Base-by-base conservation (phyloP, 2,329 filamentous ascomycete genomes). In the Alternaria sp. region DNA sequence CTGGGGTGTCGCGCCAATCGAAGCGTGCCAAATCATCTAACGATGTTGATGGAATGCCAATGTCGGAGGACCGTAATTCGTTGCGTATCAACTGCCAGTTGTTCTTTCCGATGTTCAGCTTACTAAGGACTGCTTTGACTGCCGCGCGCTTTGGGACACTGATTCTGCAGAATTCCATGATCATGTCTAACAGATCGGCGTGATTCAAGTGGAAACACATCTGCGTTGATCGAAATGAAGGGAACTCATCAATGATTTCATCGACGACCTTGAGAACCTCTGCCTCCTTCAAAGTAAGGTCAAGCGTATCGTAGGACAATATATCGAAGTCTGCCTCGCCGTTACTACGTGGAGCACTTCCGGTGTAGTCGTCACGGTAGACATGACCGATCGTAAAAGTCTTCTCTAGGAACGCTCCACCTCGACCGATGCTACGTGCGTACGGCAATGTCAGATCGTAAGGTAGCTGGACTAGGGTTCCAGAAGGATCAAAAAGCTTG, bases 261-360 rank as follows among this genome's bases (percentile, higher is more conserved):
- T 99, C 96, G 21, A 98, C 83, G 3, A 98, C 94, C 73, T 97
- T 98, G 70, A 99, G 88, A 0, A 93, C 90, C 79, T 98, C 95
- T 0, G 95, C 95, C 79, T 99, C 96, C 73, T 97, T 96, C 59
- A 97, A 80, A 1, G 93, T 91, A 49, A 97, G 83, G 73, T 98
- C 93, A 6, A 93, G 81, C 1, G 91, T 90, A 70, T 94, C 90
- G 47, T 88, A 87, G 1, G 93, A 95, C n/a, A 97, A 87, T 63
- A 99, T 93, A 80, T 99, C 96, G 77, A 98, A 99, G 77, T 98
- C 94, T 3, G 96, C 94, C 76, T 98, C 96, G 10, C 92, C 91
- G 76, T 93, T 91, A 73, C 90, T 91, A 60, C 87, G 86, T 7
- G 96, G 96, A 70, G 97, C 92, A 3, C 93, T 92, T 8, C 93